Evolutionary conservation across 768 basidiomycete genomes (phyloP), one percentile per base, ranked within the genome.

Genomic region (Hygrocybe punicea): DNA sequence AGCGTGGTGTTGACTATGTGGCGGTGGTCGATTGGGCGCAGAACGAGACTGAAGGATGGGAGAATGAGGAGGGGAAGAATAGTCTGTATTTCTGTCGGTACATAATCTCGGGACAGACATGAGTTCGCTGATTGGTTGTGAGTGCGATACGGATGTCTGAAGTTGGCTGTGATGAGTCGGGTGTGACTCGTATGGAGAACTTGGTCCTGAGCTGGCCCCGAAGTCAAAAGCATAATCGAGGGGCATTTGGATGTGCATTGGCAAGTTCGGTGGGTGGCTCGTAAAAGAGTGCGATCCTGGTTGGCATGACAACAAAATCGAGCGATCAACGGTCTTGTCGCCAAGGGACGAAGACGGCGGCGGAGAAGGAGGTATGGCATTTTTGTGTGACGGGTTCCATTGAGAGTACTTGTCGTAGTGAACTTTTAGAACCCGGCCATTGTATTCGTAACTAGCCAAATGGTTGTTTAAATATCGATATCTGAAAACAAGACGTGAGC

Each of bases 351-450:
- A 49, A 5, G 33, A 29, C 9, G 37, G 11, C 14, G 23, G 7
- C 10, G 33, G 24, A 23, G 21, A 57, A 40, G 40, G 36, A 40
- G n/a, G 40, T 24, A 23, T 42, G 25, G 33, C 33, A 7, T 54
- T 37, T n/a, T 51, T 40, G 5, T 35, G 45, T 36, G 52, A n/a
- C 29, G 7, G 50, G 21, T 47, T 35, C 9, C 13, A 24, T 9
- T 19, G 11, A 5, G 83, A 77, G 67, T 86, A 93, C 69, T 88
- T 90, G 78, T 98, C 96, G 66, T 86, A 90, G 68, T 93, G 90
- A 10, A 98, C 96, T 67, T 94, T 94, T 40, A 98, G 79, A 8
- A 79, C 75, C 24, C 93, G 85, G 4, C 93, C 93, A 65, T 91
- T 91, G 64, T 89, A 91, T 62, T 97, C 94, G 64, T 85, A 91